Conservation (phyloP, 352 stramenopile genomes). For the Pythium utonaiense region DNA sequence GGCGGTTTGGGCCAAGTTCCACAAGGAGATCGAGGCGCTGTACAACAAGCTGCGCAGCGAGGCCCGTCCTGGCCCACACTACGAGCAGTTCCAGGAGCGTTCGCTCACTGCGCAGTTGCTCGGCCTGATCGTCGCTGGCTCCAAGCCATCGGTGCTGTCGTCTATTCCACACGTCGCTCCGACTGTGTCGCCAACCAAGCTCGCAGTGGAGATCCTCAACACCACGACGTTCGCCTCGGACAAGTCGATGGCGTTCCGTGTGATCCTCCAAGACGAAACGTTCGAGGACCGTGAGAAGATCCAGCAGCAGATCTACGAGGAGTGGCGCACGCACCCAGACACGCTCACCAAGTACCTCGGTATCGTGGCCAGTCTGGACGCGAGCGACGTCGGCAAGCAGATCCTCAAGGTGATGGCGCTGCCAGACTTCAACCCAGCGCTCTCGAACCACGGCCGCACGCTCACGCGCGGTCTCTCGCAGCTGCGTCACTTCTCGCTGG, state of each 20-base stretch:
- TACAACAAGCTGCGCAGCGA: slow-evolving; percentile 49
- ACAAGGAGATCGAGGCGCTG: slow-evolving; percentile 48
- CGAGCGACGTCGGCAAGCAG: slow-evolving; percentile 65
- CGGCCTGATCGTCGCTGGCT: slow-evolving; percentile 55
- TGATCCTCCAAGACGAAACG: slow-evolving; percentile 59
- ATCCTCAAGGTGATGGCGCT: slow-evolving; percentile 61
- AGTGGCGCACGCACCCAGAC: slow-evolving; percentile 68
- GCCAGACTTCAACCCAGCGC: slow-evolving; percentile 69
- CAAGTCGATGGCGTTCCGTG: slow-evolving; percentile 52
- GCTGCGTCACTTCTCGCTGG: slow-evolving; percentile 69
- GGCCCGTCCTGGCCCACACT: slow-evolving; percentile 45
- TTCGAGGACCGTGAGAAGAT: slow-evolving; percentile 57
- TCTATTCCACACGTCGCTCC: slow-evolving; percentile 39
- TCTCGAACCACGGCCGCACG: slow-evolving; percentile 71
- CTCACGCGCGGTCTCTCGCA: slow-evolving; percentile 62
- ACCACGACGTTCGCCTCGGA: slow-evolving; percentile 71
- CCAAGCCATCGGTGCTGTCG: slow-evolving; percentile 40
- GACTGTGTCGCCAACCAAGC: slow-evolving; percentile 37
- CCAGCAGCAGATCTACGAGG: slow-evolving; percentile 62
- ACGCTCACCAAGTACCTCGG: slow-evolving; percentile 82
- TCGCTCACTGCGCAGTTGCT: slow-evolving; percentile 64
- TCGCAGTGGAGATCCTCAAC: slow-evolving; percentile 57
- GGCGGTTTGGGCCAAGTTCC: slow-evolving; percentile 65
- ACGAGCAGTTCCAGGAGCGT: slow-evolving; percentile 74
- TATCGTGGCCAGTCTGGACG: slow-evolving; percentile 62